Conservation (phyloP, 2,329 filamentous ascomycete genomes). For the Pyrenophora tritici-repentis region DNA sequence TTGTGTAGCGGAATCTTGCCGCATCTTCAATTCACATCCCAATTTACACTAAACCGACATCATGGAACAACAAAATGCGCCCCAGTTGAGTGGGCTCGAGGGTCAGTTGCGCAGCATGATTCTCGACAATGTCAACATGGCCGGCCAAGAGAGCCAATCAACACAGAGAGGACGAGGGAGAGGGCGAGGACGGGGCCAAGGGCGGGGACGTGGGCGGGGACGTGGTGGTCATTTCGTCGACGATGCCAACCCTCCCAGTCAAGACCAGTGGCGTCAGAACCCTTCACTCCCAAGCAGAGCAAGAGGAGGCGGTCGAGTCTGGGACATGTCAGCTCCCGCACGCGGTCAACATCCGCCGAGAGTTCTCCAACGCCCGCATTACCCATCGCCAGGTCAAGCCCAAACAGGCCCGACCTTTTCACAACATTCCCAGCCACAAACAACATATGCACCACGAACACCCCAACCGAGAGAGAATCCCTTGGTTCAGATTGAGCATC, state of each 20-base stretch:
- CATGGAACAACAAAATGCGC: conserved; percentile 24
- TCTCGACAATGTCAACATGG: conserved; percentile 55
- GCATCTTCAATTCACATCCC: too few relatives aligned
- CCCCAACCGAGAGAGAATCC: conserved; percentile 30
- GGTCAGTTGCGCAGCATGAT: conserved; percentile 65
- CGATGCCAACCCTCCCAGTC: conserved; percentile 12
- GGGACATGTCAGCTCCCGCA: too few relatives aligned
- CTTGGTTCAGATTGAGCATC: conserved; percentile 47
- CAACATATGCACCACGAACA: conserved; percentile 19
- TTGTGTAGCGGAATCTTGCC: too few relatives aligned
- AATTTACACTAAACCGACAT: conserved; percentile 3
- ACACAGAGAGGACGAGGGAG: conserved; percentile 21
- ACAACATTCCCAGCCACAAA: conserved; percentile 21
- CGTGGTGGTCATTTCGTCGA: conserved; percentile 20
- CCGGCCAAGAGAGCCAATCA: conserved; percentile 23
- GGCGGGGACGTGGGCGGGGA: conserved; percentile 17
- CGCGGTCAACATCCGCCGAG: conserved; percentile 16
- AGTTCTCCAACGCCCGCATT: conserved; percentile 23
- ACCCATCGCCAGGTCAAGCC: conserved; percentile 14
- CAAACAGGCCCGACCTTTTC: conserved; percentile 1
- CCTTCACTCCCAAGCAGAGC: conserved; percentile 1
- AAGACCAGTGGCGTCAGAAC: conserved; percentile 12
- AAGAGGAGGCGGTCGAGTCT: conserved; percentile 19
- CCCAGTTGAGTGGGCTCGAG: conserved; percentile 48
- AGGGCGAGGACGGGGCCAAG: conserved; percentile 13